Base-by-base conservation (phyloP, 768 basidiomycete genomes). In the Suillus variegatus region DNA sequence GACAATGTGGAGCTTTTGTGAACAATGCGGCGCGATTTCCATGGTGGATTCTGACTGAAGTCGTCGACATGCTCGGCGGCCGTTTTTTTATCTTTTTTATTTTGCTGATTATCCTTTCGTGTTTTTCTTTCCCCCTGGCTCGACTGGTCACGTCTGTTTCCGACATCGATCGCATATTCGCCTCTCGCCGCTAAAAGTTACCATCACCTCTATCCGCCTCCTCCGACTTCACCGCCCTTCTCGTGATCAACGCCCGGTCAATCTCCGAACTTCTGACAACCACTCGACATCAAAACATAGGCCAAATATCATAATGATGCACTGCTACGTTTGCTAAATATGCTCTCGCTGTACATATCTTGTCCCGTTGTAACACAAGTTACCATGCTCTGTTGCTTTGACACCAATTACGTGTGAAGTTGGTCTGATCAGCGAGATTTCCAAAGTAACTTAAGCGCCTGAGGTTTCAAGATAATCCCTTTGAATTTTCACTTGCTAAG, bases 1-100 rank as follows among this genome's bases (percentile, higher is more conserved):
- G 64, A 88, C 91, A 20, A 93, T 94, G 91, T 94, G 92, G 92
- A 89, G 88, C 72, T 89, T 91, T 75, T 94, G 92, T 76, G 92
- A 93, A 82, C 84, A 92, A 80, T 94, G 92, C 75, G 92, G 92
- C 77, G 89, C 92, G 65, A 93, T 94, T 76, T 91, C 91, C 67
- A 93, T 93, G 88, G 89, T 94, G 78, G 89, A 93, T 73, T 83
- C 83, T 77, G 88, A 91, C 77, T 89, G 79, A 70, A 18, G 60
- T 43, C 20, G 20, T 60, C 13, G 55, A 55, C 43, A 16, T 36
- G 9, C 56, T 36, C 9, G 36, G 12, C 65, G 55, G 38, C 41
- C 57, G 67, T 71, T 72, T 67, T 67, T 73, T 73, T 73, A 66
- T 67, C 67, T 71, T 60, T 14, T 71, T 75, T 72, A 73, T 78